phyloP scores from a whole-genome alignment of 2,329 filamentous ascomycete genomes.

The Graphilbum sp. region DNA sequence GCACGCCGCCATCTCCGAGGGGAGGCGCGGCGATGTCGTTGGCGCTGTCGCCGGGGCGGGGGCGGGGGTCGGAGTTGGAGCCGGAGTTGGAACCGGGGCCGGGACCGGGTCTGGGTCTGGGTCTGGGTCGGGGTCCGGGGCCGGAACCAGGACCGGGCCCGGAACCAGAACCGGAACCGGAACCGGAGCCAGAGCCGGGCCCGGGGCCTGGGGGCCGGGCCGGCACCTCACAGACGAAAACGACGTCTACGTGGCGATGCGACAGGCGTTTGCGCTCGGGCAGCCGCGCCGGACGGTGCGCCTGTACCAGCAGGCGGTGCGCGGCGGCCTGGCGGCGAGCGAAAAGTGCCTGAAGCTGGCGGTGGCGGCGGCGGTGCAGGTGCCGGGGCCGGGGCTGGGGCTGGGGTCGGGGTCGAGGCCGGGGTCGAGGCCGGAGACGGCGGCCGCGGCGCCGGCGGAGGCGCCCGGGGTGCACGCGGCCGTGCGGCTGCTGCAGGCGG shows the following conservation, averaged over 20 bases:
- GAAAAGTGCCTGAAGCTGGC: slow-evolving; percentile 29
- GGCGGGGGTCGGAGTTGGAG: too few species aligned
- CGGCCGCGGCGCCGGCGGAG: neutral
- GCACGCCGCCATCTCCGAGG: slow-evolving; percentile 18
- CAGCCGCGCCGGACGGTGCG: slow-evolving; percentile 17
- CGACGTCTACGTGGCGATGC: slow-evolving; percentile 24
- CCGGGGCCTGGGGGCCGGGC: too few species aligned
- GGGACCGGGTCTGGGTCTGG: too few species aligned
- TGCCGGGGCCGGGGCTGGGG: slow-evolving; percentile 12
- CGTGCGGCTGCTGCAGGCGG: slow-evolving; percentile 21
- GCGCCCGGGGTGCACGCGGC: slow-evolving; percentile 14
- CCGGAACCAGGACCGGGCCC: too few species aligned
- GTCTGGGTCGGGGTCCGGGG: too few species aligned
- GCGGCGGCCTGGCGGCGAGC: slow-evolving; percentile 20
- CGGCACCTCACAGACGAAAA: too few species aligned
- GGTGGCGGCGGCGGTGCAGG: slow-evolving; percentile 24
- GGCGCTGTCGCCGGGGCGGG: too few species aligned
- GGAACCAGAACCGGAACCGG: too few species aligned
- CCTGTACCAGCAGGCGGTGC: slow-evolving; percentile 22
- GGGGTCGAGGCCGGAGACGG: slow-evolving; percentile 2
- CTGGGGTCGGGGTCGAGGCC: too few species aligned
- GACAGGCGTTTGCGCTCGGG: slow-evolving; percentile 17
- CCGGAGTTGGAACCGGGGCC: neutral
- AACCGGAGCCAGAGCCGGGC: slow-evolving; percentile 8
- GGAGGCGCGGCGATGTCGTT: slow-evolving; percentile 10